Evolutionary conservation across 2,329 filamentous ascomycete genomes (phyloP).

Genomic region (Neonectria neomacrospora): DNA sequence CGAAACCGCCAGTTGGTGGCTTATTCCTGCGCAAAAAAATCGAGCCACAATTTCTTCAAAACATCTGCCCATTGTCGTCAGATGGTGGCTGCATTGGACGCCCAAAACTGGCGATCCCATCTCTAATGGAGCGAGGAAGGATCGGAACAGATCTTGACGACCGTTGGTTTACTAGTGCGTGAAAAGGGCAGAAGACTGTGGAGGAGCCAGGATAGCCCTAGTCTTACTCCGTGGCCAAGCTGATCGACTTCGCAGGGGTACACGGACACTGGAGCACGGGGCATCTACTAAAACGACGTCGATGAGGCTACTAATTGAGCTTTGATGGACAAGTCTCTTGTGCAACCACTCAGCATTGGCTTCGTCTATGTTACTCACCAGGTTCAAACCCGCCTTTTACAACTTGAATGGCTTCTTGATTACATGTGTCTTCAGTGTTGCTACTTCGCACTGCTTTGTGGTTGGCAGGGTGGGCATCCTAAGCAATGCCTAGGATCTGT

Average conservation of each 20-base stretch:
- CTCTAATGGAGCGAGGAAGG: slow-evolving; percentile 27
- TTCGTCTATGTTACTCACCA: neutral
- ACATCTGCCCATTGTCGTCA: neutral
- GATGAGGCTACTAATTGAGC: slow-evolving; percentile 17
- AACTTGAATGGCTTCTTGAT: neutral
- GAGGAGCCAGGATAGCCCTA: slow-evolving; percentile 47
- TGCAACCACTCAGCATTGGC: slow-evolving; percentile 13
- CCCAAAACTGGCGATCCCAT: slow-evolving; percentile 30
- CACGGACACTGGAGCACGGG: slow-evolving; percentile 39
- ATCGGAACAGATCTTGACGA: slow-evolving; percentile 36
- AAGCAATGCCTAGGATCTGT: slow-evolving; percentile 6
- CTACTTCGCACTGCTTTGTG: neutral
- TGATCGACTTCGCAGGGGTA: slow-evolving; percentile 41
- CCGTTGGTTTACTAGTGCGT: slow-evolving; percentile 38
- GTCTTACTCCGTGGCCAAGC: slow-evolving; percentile 36
- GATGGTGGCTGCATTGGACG: neutral
- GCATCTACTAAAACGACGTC: slow-evolving; percentile 46
- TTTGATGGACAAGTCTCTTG: slow-evolving; percentile 19
- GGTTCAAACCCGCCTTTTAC: neutral
- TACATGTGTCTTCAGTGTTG: neutral
- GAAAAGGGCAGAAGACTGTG: slow-evolving; percentile 39
- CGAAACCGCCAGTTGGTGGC: neutral
- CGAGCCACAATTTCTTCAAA: neutral
- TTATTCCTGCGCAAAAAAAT: neutral
- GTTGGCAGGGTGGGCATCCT: neutral